A percentile compares a stretch with the other conserved stretches of the same genome.
phyloP scores from a whole-genome alignment of 331 rosid genomes.

The Pyrus hybrid region DNA sequence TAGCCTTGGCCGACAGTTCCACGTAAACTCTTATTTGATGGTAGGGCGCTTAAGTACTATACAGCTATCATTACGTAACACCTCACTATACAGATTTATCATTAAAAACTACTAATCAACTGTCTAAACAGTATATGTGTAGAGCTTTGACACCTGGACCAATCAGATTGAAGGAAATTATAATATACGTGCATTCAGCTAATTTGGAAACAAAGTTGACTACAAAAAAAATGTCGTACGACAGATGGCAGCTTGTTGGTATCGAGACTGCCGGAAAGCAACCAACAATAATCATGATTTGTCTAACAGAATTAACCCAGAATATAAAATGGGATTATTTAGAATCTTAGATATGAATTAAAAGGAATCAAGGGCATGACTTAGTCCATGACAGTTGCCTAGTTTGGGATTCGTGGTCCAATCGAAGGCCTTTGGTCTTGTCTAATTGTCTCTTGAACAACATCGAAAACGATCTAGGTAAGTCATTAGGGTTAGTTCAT shows the following conservation, averaged over 20 bases:
- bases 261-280: too few relatives aligned
- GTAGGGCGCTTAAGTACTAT: too few relatives aligned
- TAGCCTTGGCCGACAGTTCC: too few relatives aligned
- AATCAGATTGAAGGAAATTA: not conserved
- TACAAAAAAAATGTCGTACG: not conserved
- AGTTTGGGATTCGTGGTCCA: not conserved
- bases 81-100: not conserved
- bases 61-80: too few relatives aligned
- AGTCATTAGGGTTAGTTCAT: not conserved
- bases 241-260: not conserved
- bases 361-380: too few relatives aligned
- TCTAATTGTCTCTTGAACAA: not conserved
- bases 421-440: not conserved
- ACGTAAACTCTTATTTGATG: too few relatives aligned
- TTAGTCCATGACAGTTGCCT: too few relatives aligned
- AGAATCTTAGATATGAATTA: too few relatives aligned
- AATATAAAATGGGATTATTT: too few relatives aligned
- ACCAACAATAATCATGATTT: too few relatives aligned
- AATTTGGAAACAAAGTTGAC: not conserved
- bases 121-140: not conserved
- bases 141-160: not conserved
- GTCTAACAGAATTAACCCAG: too few relatives aligned
- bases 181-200: too few relatives aligned
- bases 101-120: not conserved
- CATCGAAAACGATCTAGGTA: not conserved